Evolutionary conservation across 2,329 filamentous ascomycete genomes (phyloP).

Genomic region (Karstenula rhodostoma): DNA sequence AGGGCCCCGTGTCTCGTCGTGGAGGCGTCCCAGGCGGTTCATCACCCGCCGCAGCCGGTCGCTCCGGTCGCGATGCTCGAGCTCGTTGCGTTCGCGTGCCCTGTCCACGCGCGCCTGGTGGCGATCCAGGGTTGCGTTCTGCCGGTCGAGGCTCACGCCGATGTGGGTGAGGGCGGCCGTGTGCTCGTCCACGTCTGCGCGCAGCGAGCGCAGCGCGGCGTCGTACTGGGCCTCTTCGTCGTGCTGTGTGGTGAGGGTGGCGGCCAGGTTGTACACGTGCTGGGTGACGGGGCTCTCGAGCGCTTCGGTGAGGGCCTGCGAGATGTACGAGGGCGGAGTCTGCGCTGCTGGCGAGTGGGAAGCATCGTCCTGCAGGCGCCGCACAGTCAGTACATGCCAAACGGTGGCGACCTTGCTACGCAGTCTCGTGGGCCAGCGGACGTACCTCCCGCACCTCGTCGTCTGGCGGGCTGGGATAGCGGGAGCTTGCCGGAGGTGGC

Average conservation of each 20-base stretch:
- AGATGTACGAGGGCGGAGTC: conserved; percentile 53
- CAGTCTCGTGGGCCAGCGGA: not conserved
- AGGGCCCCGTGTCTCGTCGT: conserved; percentile 41
- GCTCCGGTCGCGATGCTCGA: conserved; percentile 47
- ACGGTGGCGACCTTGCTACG: not conserved
- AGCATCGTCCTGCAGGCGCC: conserved; percentile 34
- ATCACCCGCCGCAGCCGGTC: conserved; percentile 54
- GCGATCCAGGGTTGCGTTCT: conserved; percentile 26
- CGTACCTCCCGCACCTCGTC: conserved; percentile 9
- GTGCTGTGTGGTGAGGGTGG: conserved; percentile 57
- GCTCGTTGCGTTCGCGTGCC: conserved; percentile 45
- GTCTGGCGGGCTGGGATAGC: conserved; percentile 34
- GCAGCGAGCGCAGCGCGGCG: conserved; percentile 8
- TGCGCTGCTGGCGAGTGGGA: conserved; percentile 22
- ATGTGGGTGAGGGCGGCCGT: conserved; percentile 7
- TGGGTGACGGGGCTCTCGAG: conserved; percentile 57
- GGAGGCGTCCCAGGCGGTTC: conserved; percentile 53
- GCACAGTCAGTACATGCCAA: conserved; percentile 33
- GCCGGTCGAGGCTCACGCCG: conserved; percentile 1
- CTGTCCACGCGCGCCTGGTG: conserved; percentile 41
- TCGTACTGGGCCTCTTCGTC: conserved; percentile 42
- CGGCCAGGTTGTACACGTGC: conserved; percentile 57
- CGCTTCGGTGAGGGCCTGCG: conserved; percentile 51
- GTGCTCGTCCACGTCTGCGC: conserved; percentile 11
- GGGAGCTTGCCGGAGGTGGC: conserved; percentile 12